These are phyloP conservation scores for Starmerella apicola DNA, from an alignment of 805 yeast genomes.

Conservation along the genomic window DNA sequence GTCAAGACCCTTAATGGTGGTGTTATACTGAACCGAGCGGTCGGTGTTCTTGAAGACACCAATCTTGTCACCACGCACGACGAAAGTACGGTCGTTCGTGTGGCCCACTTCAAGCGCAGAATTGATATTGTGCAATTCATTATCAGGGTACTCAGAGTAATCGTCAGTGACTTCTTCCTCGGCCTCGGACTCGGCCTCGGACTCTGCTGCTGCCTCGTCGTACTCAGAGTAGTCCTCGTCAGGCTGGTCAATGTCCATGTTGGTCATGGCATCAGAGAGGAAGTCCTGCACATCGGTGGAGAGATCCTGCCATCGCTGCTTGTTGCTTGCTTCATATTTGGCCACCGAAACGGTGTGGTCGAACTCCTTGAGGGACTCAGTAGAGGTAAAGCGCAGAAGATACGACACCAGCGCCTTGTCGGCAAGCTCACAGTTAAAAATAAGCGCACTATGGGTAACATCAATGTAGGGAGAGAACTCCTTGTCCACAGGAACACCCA, in stretches of 20 bases:
- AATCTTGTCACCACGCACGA: constrained; percentile 62
- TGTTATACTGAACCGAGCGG: constrained; percentile 40
- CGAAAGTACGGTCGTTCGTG: constrained; percentile 60
- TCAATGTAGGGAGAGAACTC: constrained; percentile 58
- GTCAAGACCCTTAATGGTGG: constrained; percentile 51
- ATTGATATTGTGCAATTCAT: constrained; percentile 35
- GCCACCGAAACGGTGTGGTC: constrained; percentile 41
- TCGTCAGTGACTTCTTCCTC: constrained; percentile 21
- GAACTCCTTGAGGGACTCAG: constrained; percentile 36
- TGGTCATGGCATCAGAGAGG: constrained; percentile 41
- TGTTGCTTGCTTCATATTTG: constrained; percentile 50
- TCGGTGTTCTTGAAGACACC: constrained; percentile 64
- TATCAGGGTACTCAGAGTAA: constrained; percentile 18
- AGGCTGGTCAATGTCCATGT: constrained; percentile 19
- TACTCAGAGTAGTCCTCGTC: constrained; percentile 26
- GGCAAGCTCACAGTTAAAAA: constrained; percentile 45
- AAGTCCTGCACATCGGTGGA: constrained; percentile 41
- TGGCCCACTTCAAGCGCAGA: constrained; percentile 59
- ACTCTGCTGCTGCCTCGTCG: constrained; percentile 27
- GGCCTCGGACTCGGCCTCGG: constrained; percentile 29
- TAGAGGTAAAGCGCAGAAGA: constrained; percentile 42
- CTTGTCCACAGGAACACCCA: constrained; percentile 35
- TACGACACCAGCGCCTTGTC: constrained; percentile 41
- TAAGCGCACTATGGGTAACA: constrained; percentile 42
- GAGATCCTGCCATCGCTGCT: constrained; percentile 35